These are phyloP conservation scores for Stylosanthes scabra DNA, from an alignment of 331 rosid genomes.

Conservation along the genomic window DNA sequence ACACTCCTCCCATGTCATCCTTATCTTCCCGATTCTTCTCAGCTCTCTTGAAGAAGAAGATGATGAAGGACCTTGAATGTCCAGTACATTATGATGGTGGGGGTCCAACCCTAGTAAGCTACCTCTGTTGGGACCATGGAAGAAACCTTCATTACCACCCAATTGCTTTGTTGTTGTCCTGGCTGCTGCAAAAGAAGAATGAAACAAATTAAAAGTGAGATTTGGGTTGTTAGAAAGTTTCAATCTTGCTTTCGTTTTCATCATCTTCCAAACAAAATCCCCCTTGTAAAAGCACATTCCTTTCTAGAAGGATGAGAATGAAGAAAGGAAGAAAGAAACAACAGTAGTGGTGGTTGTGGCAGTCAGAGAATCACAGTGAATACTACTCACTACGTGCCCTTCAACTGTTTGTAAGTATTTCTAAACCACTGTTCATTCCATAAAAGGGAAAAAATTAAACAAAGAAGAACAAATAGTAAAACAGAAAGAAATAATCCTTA, in stretches of 20 bases:
- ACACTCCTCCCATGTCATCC: slow-evolving; percentile 94
- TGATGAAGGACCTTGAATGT: slow-evolving; percentile 48
- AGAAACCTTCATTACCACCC: slow-evolving; percentile 56
- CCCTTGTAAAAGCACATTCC: slow-evolving; percentile 29
- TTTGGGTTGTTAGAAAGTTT: not conserved
- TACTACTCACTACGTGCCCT: slow-evolving; percentile 10
- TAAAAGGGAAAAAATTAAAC: not conserved
- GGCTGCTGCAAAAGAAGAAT: slow-evolving; percentile 56
- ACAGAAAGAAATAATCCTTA: not conserved
- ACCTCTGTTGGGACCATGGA: slow-evolving; percentile 57
- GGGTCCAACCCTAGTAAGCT: slow-evolving; percentile 65
- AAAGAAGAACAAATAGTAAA: not conserved
- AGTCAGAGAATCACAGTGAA: slow-evolving; percentile 44
- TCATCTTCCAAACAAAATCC: not conserved
- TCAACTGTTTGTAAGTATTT: slow-evolving; percentile 21
- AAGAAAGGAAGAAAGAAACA: not conserved
- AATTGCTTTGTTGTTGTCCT: slow-evolving; percentile 68
- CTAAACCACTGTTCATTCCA: slow-evolving; percentile 40
- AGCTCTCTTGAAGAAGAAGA: slow-evolving; percentile 61
- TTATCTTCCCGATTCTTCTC: slow-evolving; percentile 83
- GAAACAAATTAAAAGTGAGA: not conserved
- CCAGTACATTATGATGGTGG: slow-evolving; percentile 30
- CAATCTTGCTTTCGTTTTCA: not conserved
- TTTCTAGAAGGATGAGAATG: slow-evolving; percentile 14
- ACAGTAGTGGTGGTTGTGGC: slow-evolving; percentile 12